These are phyloP conservation scores for Breviolum minutum DNA, from an alignment of 73 alveolate genomes.

Conservation along the genomic window DNA sequence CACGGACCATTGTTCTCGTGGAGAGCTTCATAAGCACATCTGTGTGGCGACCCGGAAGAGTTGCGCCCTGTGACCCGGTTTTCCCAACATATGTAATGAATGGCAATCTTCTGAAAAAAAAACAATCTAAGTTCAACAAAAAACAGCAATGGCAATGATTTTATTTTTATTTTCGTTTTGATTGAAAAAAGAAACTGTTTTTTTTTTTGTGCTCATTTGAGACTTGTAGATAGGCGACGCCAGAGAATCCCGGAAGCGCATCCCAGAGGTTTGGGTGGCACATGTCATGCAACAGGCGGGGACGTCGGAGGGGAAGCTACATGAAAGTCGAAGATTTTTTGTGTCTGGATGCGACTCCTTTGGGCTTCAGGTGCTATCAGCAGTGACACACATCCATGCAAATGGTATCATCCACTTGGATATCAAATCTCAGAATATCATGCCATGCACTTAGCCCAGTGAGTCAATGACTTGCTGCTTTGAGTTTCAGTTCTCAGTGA, in stretches of 20 bases:
- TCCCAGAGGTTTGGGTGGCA: slow-evolving; percentile 92
- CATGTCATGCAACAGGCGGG: slow-evolving; percentile 82
- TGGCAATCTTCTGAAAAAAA: no score
- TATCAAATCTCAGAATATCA: slow-evolving; percentile 81
- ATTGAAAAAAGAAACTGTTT: no score
- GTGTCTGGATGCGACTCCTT: neutral
- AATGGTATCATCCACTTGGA: slow-evolving; percentile 85
- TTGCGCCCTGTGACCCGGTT: no score
- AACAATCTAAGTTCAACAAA: no score
- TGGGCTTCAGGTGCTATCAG: slow-evolving; percentile 49
- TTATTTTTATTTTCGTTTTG: neutral
- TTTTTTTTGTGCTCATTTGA: neutral
- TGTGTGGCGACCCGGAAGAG: neutral
- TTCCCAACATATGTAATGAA: no score
- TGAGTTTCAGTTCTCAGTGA: neutral
- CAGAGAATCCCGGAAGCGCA: slow-evolving; percentile 56
- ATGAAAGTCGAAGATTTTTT: neutral
- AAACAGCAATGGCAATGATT: no score
- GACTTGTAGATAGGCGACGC: slow-evolving; percentile 41
- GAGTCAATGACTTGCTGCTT: neutral
- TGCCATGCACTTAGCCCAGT: slow-evolving; percentile 1
- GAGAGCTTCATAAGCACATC: slow-evolving; percentile 93
- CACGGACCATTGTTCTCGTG: slow-evolving; percentile 77
- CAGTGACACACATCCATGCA: slow-evolving; percentile 91
- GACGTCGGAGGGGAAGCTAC: neutral